These are phyloP conservation scores for Myotisia sp. DNA, from an alignment of 2,329 filamentous ascomycete species.

Conservation along the genomic window DNA sequence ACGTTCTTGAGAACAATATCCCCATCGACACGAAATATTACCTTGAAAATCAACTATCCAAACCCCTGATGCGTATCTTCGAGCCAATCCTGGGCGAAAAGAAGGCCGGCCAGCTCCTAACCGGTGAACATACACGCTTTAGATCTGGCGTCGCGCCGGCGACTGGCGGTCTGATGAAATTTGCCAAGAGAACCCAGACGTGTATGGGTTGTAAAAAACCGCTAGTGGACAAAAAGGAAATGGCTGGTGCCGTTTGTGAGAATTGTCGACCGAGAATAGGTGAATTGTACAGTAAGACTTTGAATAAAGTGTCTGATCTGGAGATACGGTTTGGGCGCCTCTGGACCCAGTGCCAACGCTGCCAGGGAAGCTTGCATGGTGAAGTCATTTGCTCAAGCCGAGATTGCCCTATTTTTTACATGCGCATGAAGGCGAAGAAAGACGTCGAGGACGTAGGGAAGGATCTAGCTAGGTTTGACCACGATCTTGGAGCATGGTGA, in stretches of 20 bases:
- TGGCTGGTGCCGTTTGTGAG: conserved; percentile 70
- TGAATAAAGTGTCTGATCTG: conserved; percentile 77
- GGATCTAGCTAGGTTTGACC: conserved; percentile 79
- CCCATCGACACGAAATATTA: conserved; percentile 98
- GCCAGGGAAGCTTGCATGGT: conserved; percentile 94
- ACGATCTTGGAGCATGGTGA: conserved; percentile 59
- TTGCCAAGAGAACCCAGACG: conserved; percentile 91
- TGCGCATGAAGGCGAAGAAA: conserved; percentile 99
- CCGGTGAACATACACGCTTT: conserved; percentile 85
- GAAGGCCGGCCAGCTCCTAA: conserved; percentile 71
- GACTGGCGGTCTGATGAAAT: conserved; percentile 93
- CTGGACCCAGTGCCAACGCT: conserved; percentile 97
- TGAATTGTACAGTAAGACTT: conserved; percentile 83
- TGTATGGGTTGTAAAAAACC: conserved; percentile 99
- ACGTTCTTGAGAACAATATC: conserved; percentile 90
- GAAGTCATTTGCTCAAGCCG: conserved; percentile 94
- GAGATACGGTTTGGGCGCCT: conserved; percentile 84
- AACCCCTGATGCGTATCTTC: conserved; percentile 88
- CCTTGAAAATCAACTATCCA: conserved; percentile 92
- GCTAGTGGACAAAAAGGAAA: conserved; percentile 63
- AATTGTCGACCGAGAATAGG: conserved; percentile 74
- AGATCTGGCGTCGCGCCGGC: conserved; percentile 86
- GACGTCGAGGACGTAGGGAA: conserved; percentile 90
- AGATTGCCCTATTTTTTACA: conserved; percentile 98
- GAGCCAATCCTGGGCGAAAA: conserved; percentile 93